phyloP scores from a whole-genome alignment of 2,329 filamentous ascomycete genomes.

The Pseudogymnoascus destructans region DNA sequence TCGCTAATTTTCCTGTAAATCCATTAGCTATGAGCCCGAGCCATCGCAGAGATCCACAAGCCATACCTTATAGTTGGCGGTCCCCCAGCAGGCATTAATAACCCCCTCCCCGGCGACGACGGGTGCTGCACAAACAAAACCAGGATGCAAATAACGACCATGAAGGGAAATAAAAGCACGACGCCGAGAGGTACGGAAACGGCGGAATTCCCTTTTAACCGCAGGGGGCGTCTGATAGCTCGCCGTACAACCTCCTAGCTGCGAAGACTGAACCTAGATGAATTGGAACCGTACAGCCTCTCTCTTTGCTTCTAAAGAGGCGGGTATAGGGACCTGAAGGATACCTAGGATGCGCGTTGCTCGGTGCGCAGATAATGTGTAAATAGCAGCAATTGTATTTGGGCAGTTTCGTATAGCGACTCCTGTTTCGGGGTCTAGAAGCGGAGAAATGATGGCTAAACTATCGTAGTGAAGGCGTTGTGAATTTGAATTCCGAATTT shows the following conservation, averaged over 20 bases:
- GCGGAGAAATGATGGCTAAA: too few species aligned
- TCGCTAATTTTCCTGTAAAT: constrained; percentile 78
- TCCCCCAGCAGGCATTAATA: constrained; percentile 76
- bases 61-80: constrained; percentile 76
- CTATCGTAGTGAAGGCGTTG: too few species aligned
- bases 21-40: neutral
- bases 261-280: too few species aligned
- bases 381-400: too few species aligned
- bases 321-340: too few species aligned
- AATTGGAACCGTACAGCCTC: too few species aligned
- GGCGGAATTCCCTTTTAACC: constrained; percentile 80
- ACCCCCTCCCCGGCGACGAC: constrained; percentile 57
- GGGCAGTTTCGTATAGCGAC: too few species aligned
- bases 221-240: constrained; percentile 58
- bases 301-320: too few species aligned
- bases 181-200: constrained; percentile 87
- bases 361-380: too few species aligned
- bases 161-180: constrained; percentile 81
- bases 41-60: neutral
- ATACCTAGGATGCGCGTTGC: too few species aligned
- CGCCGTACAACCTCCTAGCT: constrained; percentile 39
- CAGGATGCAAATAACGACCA: constrained; percentile 83
- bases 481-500: too few species aligned
- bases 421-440: too few species aligned
- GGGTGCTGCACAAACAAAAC: constrained; percentile 83